Evolutionary conservation across 2,329 filamentous ascomycete genomes (phyloP).

Genomic region (Diaporthe eres): DNA sequence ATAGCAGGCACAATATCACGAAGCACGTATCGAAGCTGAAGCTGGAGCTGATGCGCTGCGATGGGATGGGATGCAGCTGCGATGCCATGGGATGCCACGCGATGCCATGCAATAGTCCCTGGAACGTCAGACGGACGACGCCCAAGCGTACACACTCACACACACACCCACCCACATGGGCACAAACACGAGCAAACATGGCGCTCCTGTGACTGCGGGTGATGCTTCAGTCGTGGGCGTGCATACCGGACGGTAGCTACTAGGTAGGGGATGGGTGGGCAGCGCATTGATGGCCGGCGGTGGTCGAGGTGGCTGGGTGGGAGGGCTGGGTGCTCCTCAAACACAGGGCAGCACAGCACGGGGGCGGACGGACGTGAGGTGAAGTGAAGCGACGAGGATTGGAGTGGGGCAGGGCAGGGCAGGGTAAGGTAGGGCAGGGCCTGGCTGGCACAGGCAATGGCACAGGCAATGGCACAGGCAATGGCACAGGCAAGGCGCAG

Average conservation of each 20-base stretch:
- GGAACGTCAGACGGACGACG: neutral
- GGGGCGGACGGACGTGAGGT: neutral
- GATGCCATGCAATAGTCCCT: constrained; percentile 8
- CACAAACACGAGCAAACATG: constrained; percentile 1
- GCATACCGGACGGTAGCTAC: constrained; percentile 26
- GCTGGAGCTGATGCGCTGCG: neutral
- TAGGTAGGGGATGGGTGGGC: constrained; percentile 8
- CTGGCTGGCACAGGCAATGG: neutral
- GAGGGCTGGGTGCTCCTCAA: constrained; percentile 3
- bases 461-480: neutral
- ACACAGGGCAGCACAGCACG: constrained; percentile 12
- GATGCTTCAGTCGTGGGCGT: constrained; percentile 12
- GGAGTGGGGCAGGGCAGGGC: neutral
- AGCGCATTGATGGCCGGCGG: constrained; percentile 21
- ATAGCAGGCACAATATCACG: constrained; percentile 6
- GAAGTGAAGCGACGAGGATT: constrained; percentile 3
- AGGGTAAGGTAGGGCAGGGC: neutral
- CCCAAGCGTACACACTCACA: constrained; percentile 7
- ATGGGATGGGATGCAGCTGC: neutral
- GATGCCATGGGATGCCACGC: neutral
- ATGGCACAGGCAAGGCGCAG: neutral
- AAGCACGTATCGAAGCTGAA: neutral
- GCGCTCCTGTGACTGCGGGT: constrained; percentile 16
- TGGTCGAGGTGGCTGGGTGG: neutral
- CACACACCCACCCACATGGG: neutral